Base-by-base conservation (phyloP, 257 asterid species). In the Fraxinus pennsylvanica region DNA sequence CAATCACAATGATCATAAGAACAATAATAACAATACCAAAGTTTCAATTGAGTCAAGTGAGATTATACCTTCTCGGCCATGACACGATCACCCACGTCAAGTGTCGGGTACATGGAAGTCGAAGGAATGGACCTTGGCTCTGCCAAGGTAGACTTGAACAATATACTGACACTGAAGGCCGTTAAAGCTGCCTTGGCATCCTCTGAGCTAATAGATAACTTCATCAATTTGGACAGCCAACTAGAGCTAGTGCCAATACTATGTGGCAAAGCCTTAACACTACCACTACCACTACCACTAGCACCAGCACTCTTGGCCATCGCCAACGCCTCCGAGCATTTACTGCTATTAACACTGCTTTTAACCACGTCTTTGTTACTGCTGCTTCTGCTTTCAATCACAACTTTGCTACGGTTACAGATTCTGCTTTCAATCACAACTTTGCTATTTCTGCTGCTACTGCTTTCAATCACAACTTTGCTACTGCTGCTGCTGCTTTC, bases 81-180 rank as follows among this genome's bases (percentile, higher is more conserved):
- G 80, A 96, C 85, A 52, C 99, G 86, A 39, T 96, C 99, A 17
- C 98, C 99, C 30, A 86, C 96, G 78, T 90, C 94, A 33, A 96
- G 94, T 52, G 99, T 96, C 41, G 99, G 99, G 80, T 45, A 89
- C 99, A 96, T 96, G 35, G 99, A 96, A 50, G 91, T 77, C 14
- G 99, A 90, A 25, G 98, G 97, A 80, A 96, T 96, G 17, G 98
- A 93, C 91, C 98, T 92, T 2, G 99, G 98, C 89, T 93, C 98
- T 0, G 99, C 99, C 87, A 96, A 77, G 59, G 92, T 83, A 10
- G 99, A 96, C 82, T 85, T 91, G 78, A 91, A 96, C 81, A 96
- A 76, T 61, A 96, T 82, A 38, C 90, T 88, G 30, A 96, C 91
- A 15, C 97, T 91, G 79, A 93, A 84, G 66, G 98, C 99, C 57